Conservation (phyloP, 2,329 filamentous ascomycete genomes). For the Trichoderma arundinaceum region DNA sequence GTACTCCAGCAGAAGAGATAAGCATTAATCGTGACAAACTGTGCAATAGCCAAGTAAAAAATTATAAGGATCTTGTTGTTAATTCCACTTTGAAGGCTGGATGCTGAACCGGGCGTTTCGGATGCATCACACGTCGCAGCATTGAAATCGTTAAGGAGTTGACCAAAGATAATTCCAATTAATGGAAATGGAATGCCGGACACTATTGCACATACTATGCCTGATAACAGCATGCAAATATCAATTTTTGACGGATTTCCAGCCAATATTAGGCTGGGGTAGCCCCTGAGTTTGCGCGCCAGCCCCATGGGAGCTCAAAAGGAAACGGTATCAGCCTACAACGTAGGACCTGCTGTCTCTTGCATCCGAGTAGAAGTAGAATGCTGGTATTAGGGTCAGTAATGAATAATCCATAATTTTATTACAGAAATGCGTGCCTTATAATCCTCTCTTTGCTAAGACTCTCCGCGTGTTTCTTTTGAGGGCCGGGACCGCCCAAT, state of each 20-base stretch:
- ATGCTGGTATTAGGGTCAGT: no score
- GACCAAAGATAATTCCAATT: slow-evolving; percentile 61
- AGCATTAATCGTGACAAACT: slow-evolving; percentile 63
- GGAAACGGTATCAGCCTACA: neutral
- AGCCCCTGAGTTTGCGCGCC: neutral
- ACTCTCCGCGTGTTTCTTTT: no score
- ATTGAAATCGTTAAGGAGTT: slow-evolving; percentile 61
- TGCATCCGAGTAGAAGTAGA: neutral
- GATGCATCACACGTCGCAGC: slow-evolving; percentile 50
- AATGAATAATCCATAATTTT: no score
- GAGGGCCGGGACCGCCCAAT: no score
- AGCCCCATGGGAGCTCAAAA: neutral
- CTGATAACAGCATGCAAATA: slow-evolving; percentile 31
- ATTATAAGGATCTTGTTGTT: slow-evolving; percentile 60
- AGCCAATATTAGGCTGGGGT: slow-evolving; percentile 7
- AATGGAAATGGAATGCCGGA: slow-evolving; percentile 60
- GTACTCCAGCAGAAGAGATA: slow-evolving; percentile 65
- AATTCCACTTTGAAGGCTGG: slow-evolving; percentile 42
- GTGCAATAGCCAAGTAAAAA: slow-evolving; percentile 64
- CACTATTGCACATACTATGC: slow-evolving; percentile 25
- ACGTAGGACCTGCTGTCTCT: neutral
- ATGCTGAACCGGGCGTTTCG: slow-evolving; percentile 34
- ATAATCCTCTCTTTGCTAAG: no score
- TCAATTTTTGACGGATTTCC: slow-evolving; percentile 34
- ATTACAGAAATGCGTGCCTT: no score